Base-by-base conservation (phyloP, 805 yeast genomes). In the Soucietia sequanensis region DNA sequence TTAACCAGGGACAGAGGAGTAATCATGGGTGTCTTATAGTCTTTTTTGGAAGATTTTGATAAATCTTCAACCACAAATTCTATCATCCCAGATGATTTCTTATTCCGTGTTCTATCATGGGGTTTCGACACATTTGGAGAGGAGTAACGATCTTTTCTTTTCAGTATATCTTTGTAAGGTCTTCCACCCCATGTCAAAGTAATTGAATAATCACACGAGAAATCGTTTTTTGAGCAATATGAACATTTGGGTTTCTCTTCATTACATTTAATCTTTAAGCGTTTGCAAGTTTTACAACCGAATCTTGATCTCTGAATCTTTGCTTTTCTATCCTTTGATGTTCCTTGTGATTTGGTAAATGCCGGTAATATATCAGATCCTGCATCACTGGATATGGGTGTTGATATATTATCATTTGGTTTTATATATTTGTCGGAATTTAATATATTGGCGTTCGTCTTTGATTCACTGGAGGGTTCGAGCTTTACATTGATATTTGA, bases 111-210 rank as follows among this genome's bases (percentile, higher is more conserved):
- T 14, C 14, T 13, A 6, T 18, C 29, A 11, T 5, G 12, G 10
- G 16, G 19, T 19, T 35, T 23, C 28, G 30, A n/a, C 14, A 7
- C 15, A 11, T 25, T 7, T 16, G 30, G 19, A 10, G 39, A n/a
- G 16, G 38, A 17, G 52, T 52, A 35, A 50, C 56, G 46, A 52
- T 41, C 39, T 47, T 57, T 48, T 54, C 60, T 58, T 43, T 64
- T 52, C 50, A 60, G 62, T 3, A 63, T 54, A 30, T 64, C 62
- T 44, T 76, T 75, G 51, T 67, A 75, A 0, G 86, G 86, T 31
- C 89, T 57, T 0, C 90, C 90, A 13, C 87, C 89, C 91, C 91
- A 84, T 0, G 78, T 72, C 21, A 84, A 60, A 41, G 70, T 75
- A 7, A 84, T 47, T 4, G 80, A 63, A 45, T 84, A 84, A 48